Conservation (phyloP, 495 filamentous ascomycete species). For the Penicillium arizonense region DNA sequence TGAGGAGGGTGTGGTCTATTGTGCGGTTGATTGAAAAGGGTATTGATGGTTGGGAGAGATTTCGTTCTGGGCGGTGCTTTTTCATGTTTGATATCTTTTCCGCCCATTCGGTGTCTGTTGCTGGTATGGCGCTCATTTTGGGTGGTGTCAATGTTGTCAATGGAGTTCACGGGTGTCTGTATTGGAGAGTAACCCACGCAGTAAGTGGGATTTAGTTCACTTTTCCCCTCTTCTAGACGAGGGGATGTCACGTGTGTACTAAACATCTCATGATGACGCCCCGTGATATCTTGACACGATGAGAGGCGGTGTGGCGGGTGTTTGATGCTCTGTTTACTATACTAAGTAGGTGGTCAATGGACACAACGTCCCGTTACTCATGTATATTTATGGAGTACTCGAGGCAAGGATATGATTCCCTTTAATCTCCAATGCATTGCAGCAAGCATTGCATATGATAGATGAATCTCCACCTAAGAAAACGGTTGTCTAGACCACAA, state of each 20-base stretch:
- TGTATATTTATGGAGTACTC: too few species aligned
- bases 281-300: constrained; percentile 19
- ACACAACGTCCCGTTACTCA: too few species aligned
- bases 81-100: constrained; percentile 26
- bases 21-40: constrained; percentile 29
- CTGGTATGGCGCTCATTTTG: constrained; percentile 31
- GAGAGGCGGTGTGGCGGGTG: constrained; percentile 3
- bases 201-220: too few species aligned
- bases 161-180: background rate
- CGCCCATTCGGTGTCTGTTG: constrained; percentile 38
- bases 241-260: constrained; percentile 30
- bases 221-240: constrained; percentile 1
- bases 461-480: background rate
- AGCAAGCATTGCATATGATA: background rate
- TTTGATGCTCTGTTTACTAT: too few species aligned
- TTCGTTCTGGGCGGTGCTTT: constrained; percentile 21
- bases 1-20: constrained; percentile 69
- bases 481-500: too few species aligned
- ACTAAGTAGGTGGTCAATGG: too few species aligned
- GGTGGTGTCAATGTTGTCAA: constrained; percentile 1
- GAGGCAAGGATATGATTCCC: background rate
- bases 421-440: background rate
- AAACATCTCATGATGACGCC: constrained; percentile 17
- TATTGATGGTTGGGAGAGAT: constrained; percentile 22
- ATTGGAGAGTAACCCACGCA: too few species aligned